Evolutionary conservation across 768 basidiomycete species (phyloP).

Genomic region (Leccinum incarnatum): DNA sequence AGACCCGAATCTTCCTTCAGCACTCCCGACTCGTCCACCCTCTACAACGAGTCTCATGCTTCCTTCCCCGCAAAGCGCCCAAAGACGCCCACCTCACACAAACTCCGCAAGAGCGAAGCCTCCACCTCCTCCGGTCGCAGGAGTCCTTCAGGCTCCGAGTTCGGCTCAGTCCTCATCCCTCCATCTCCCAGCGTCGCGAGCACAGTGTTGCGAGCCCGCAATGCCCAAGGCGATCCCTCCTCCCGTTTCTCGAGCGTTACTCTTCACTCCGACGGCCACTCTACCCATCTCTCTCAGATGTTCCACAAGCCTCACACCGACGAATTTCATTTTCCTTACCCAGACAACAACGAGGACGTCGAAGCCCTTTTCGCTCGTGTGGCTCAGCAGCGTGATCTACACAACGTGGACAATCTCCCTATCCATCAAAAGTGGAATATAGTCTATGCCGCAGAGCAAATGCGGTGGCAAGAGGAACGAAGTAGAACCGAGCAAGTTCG

Average conservation of each 20-base stretch:
- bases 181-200: conserved; percentile 26
- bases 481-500: conserved; percentile 59
- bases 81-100: conserved; percentile 36
- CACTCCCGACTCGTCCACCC: conserved; percentile 57
- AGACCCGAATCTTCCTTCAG: conserved; percentile 54
- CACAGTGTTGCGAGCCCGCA: conserved; percentile 51
- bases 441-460: conserved; percentile 78
- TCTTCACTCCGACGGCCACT: conserved; percentile 46
- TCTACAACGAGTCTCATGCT: conserved; percentile 49
- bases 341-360: conserved; percentile 72
- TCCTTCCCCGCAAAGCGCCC: conserved; percentile 37
- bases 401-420: conserved; percentile 53
- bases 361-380: conserved; percentile 79
- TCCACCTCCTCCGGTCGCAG: conserved; percentile 48
- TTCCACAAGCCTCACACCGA: conserved; percentile 53
- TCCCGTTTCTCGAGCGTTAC: conserved; percentile 55
- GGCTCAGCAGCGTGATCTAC: conserved; percentile 64
- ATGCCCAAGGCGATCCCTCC: conserved; percentile 51
- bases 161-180: conserved; percentile 43
- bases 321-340: conserved; percentile 74
- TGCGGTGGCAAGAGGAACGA: conserved; percentile 74
- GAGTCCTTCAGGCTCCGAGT: conserved; percentile 53
- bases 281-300: conserved; percentile 44
- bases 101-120: conserved; percentile 51
- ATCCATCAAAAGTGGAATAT: conserved; percentile 92